Percentiles rank a stretch among this genome's conserved stretches.
phyloP scores from a whole-genome alignment of 352 stramenopile genomes.

The Phytopythium oedochilum region DNA sequence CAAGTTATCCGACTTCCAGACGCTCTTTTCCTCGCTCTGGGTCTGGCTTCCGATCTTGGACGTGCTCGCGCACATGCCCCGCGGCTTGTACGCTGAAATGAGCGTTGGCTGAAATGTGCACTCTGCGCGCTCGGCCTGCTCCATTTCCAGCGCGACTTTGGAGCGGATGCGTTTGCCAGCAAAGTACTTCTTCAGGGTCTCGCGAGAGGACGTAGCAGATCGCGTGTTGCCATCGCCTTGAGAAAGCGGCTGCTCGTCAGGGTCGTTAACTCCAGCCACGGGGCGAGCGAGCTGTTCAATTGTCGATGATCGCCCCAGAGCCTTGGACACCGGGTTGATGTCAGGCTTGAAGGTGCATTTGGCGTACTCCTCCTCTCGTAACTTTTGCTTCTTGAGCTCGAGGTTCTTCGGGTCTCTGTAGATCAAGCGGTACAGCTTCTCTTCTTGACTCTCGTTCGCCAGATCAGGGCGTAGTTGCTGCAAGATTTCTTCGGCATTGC shows the following conservation, averaged over 20 bases:
- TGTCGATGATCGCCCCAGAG: conserved; percentile 40
- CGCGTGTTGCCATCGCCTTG: not conserved
- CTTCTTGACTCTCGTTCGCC: conserved; percentile 40
- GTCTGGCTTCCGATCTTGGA: conserved; percentile 33
- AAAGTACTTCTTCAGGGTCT: conserved; percentile 46
- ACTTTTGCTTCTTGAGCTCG: conserved; percentile 53
- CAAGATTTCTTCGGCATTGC: conserved; percentile 65
- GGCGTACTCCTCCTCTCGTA: conserved; percentile 46
- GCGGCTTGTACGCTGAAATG: conserved; percentile 18
- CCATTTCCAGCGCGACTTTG: conserved; percentile 62
- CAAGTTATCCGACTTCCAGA: conserved; percentile 63
- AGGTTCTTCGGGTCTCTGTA: conserved; percentile 58
- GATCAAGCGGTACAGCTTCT: conserved; percentile 62
- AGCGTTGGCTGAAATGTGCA: conserved; percentile 67
- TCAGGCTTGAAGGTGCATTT: conserved; percentile 73
- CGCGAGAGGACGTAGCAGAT: conserved; percentile 17
- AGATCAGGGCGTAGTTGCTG: conserved; percentile 58
- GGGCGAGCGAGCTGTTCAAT: conserved; percentile 42
- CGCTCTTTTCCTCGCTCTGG: conserved; percentile 12
- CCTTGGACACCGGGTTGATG: conserved; percentile 75
- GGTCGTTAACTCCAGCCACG: conserved; percentile 16
- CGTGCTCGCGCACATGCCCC: conserved; percentile 24
- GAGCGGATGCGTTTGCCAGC: conserved; percentile 66
- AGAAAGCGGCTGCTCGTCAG: not conserved
- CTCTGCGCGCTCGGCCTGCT: conserved; percentile 56